Percentiles rank a stretch among this genome's conserved stretches.
Evolutionary conservation across 192 early-diverging fungal genomes (phyloP).

Genomic region (Coemansia sp.): DNA sequence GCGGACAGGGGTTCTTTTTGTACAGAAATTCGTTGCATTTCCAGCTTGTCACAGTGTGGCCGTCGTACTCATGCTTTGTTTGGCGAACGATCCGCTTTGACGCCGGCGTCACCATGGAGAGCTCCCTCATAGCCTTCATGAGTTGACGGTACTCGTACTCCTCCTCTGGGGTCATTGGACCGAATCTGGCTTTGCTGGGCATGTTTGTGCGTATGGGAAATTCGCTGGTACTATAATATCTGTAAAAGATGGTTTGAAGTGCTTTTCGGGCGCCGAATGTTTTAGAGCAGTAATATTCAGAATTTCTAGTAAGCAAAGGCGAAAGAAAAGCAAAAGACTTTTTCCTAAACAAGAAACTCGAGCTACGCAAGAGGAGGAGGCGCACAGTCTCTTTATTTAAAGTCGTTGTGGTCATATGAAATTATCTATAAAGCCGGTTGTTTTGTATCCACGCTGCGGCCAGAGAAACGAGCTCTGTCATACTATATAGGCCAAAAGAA

Average conservation of each 20-base stretch:
- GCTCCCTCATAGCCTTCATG: constrained; percentile 26
- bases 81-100: constrained; percentile 41
- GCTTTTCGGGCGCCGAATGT: not conserved
- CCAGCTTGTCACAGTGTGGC: constrained; percentile 56
- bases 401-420: not conserved
- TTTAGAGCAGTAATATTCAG: not conserved
- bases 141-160: constrained; percentile 29
- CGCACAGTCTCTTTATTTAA: not conserved
- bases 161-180: constrained; percentile 29
- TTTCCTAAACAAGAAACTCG: not conserved
- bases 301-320: not conserved
- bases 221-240: not conserved
- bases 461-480: not conserved
- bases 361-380: not conserved
- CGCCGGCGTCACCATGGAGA: constrained; percentile 10
- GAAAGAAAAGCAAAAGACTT: not conserved
- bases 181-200: not conserved
- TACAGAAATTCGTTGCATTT: constrained; percentile 70
- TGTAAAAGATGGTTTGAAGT: not conserved
- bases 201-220: not conserved
- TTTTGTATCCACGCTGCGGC: not conserved
- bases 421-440: not conserved
- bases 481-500: too few species aligned
- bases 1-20: constrained; percentile 59
- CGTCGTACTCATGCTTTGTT: constrained; percentile 32